Evolutionary conservation across 2,329 filamentous ascomycete species (phyloP), one percentile per base, ranked within the genome.

Genomic region (Penicillium oxalicum): DNA sequence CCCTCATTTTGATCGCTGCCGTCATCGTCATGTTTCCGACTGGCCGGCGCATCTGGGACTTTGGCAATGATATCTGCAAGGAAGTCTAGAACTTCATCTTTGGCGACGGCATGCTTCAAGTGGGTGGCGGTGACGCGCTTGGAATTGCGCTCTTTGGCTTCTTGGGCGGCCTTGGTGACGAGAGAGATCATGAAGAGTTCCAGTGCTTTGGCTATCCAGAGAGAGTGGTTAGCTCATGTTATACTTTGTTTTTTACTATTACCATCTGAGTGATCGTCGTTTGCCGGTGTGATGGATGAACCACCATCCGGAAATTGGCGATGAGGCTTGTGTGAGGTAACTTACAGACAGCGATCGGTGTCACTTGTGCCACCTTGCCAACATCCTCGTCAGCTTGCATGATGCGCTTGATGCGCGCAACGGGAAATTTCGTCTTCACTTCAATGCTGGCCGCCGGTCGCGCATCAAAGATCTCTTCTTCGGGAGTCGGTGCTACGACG

Each of bases 321-420:
- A 18, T 18, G 18, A 18, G 18, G 18, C 2, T 18, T 18, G 18
- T 18, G 18, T 18, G 36, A 24, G 13, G 33, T 13, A 13, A 69
- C 80, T 64, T 77, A 82, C 81, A 83, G 39, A 97, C 91, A 26
- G 91, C 93, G 48, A 95, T 94, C 12, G 91, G 91, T 0, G 93
- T 96, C 53, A 97, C 93, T 70, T 98, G 93, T 4, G 93, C 91
- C 8, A 98, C 93, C 73, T 98, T 98, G 53, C 93, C 93, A 0
- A 98, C 91, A 67, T 98, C 93, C 65, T 98, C 93, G 64, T 98
- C 93, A 9, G 91, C 91, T 72, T 98, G 93, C 93, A 98, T 97
- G 63, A 98, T 97, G 44, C 93, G 84, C 77, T 98, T 98, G 75
- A 98, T 98, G 53, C 93, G 81, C 11, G 93, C 93, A 29, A 95